Percentiles rank a stretch among this genome's conserved stretches.
These are phyloP conservation scores for Ceratocystis diversiconidia DNA, from an alignment of 2,329 filamentous ascomycete species.

Conservation along the genomic window DNA sequence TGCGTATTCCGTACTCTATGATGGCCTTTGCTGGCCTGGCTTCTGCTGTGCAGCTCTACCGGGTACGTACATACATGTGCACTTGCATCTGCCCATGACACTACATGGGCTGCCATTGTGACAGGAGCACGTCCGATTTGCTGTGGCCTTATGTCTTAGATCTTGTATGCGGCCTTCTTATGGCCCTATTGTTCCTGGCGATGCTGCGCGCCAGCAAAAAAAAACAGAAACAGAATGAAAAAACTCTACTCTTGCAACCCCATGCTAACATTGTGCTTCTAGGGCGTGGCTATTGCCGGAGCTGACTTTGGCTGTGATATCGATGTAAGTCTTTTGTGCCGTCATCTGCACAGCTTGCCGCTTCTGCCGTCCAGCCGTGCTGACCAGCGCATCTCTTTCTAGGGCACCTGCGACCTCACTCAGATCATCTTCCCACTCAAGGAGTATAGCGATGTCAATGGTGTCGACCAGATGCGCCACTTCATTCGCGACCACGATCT, in stretches of 20 bases:
- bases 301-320: conserved; percentile 32
- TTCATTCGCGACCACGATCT: conserved; percentile 37
- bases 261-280: background rate
- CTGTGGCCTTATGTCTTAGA: background rate
- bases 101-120: too few relatives aligned
- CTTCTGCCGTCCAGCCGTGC: background rate
- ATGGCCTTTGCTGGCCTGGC: conserved; percentile 13
- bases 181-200: background rate
- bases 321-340: conserved; percentile 24
- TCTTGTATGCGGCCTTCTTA: background rate
- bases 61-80: conserved; percentile 7
- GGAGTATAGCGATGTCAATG: conserved; percentile 24
- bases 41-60: conserved; percentile 9
- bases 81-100: too few relatives aligned
- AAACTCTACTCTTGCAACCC: background rate
- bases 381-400: background rate
- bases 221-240: background rate
- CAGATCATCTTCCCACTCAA: conserved; percentile 25
- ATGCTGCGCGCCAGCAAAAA: background rate
- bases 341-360: background rate
- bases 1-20: conserved; percentile 3
- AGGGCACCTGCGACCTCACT: conserved; percentile 26
- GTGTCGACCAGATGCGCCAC: conserved; percentile 41
- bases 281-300: conserved; percentile 29
- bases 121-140: background rate